Percentiles rank a stretch among this genome's conserved stretches.
phyloP scores from a whole-genome alignment of 345 rosid species.

The Gossypium turneri region DNA sequence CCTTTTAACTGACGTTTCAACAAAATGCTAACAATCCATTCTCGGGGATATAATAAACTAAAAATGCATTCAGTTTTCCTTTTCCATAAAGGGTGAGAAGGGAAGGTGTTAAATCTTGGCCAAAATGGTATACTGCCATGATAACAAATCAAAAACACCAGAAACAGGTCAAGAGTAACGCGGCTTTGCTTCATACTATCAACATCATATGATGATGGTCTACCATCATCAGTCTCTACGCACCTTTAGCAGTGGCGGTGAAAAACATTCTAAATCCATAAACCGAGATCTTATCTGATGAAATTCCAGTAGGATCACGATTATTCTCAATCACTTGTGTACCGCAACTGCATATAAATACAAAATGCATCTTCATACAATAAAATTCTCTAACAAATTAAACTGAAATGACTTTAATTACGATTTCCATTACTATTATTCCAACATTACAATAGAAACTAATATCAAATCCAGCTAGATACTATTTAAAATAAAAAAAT shows the following conservation, averaged over 20 bases:
- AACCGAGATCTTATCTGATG: conserved; percentile 44
- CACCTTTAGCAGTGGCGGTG: conserved; percentile 60
- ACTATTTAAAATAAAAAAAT: background rate
- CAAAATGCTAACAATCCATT: background rate
- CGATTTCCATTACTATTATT: background rate
- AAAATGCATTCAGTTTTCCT: background rate
- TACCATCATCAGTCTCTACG: background rate
- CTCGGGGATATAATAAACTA: background rate
- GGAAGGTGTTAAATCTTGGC: background rate
- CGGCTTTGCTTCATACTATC: background rate
- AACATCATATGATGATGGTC: background rate
- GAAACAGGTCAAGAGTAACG: background rate
- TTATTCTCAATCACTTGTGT: conserved; percentile 35
- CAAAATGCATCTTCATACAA: conserved; percentile 18
- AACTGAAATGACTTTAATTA: background rate
- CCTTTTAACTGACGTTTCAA: background rate
- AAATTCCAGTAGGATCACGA: conserved; percentile 21
- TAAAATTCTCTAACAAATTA: background rate
- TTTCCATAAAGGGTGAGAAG: background rate
- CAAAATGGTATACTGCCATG: background rate
- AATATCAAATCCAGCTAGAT: background rate
- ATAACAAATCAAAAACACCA: background rate
- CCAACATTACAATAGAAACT: background rate
- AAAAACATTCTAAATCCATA: conserved; percentile 70
- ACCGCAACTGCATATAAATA: conserved; percentile 36